Evolutionary conservation across 2,329 filamentous ascomycete genomes (phyloP).

Genomic region (Metarhizium humberi): DNA sequence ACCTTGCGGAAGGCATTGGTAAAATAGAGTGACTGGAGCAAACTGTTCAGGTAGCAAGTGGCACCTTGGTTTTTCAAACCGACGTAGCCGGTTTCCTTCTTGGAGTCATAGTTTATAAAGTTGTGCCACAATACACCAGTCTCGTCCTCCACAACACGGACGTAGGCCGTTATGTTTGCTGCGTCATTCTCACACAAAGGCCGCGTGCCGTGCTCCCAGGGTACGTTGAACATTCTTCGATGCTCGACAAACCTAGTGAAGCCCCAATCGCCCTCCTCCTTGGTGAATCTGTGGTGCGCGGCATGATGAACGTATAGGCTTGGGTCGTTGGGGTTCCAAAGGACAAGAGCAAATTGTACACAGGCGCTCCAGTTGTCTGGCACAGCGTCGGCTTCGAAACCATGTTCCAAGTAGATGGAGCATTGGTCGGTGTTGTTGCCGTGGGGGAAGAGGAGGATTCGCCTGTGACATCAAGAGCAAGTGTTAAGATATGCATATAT

Average conservation of each 20-base stretch:
- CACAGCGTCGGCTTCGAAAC: slow-evolving; percentile 64
- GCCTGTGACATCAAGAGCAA: slow-evolving; percentile 43
- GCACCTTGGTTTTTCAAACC: slow-evolving; percentile 95
- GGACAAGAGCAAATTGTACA: slow-evolving; percentile 86
- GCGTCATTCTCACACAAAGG: slow-evolving; percentile 70
- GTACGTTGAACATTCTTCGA: slow-evolving; percentile 69
- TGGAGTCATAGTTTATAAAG: slow-evolving; percentile 94
- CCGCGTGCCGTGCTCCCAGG: slow-evolving; percentile 60
- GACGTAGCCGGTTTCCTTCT: slow-evolving; percentile 95
- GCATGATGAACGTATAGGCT: slow-evolving; percentile 69
- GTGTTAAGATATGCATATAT: neutral
- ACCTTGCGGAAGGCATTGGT: slow-evolving; percentile 92
- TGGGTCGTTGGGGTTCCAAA: slow-evolving; percentile 94
- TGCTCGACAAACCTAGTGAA: slow-evolving; percentile 95
- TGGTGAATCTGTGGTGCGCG: slow-evolving; percentile 93
- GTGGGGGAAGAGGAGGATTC: slow-evolving; percentile 88
- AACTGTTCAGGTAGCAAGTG: slow-evolving; percentile 79
- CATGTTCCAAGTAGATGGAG: slow-evolving; percentile 95
- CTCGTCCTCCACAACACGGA: slow-evolving; percentile 75
- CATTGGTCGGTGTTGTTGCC: slow-evolving; percentile 91
- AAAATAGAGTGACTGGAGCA: slow-evolving; percentile 77
- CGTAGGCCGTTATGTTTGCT: slow-evolving; percentile 74
- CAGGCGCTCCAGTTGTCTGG: slow-evolving; percentile 95
- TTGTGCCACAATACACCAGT: slow-evolving; percentile 88
- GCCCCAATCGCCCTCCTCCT: slow-evolving; percentile 95